phyloP scores from a whole-genome alignment of 2,329 filamentous ascomycete genomes.

The Cryphonectria japonica region DNA sequence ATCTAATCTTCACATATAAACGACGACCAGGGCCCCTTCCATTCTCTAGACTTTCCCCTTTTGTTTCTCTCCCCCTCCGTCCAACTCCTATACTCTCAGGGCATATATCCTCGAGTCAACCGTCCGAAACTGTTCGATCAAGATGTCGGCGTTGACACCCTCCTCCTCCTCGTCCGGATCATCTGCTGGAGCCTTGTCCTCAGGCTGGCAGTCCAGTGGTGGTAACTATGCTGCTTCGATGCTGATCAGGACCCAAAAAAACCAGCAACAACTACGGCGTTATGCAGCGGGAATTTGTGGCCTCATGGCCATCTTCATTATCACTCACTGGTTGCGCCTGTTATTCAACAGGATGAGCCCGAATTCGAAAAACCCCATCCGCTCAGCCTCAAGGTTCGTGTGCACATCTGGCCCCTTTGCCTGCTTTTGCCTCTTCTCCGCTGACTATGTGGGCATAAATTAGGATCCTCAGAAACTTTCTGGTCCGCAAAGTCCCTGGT shows the following conservation, averaged over 20 bases:
- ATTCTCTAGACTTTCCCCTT: neutral
- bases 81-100: neutral
- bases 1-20: neutral
- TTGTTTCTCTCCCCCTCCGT: neutral
- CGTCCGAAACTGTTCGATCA: neutral
- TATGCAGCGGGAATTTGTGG: slow-evolving; percentile 27
- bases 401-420: neutral
- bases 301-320: slow-evolving; percentile 22
- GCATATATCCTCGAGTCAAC: neutral
- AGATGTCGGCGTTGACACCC: neutral
- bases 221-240: neutral
- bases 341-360: slow-evolving; percentile 17
- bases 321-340: slow-evolving; percentile 23
- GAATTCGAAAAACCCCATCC: slow-evolving; percentile 11
- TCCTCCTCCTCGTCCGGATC: neutral
- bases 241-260: slow-evolving; percentile 11
- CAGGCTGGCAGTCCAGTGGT: neutral
- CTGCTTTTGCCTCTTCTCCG: neutral
- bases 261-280: slow-evolving; percentile 25
- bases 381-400: slow-evolving; percentile 18
- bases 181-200: neutral
- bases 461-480: slow-evolving; percentile 36
- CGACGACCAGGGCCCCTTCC: neutral
- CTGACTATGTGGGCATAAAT: neutral
- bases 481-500: slow-evolving; percentile 38